Percentiles rank a stretch among this genome's conserved stretches.
Evolutionary conservation across 129 eudicot genomes (phyloP).

Genomic region (Calendula officinalis): DNA sequence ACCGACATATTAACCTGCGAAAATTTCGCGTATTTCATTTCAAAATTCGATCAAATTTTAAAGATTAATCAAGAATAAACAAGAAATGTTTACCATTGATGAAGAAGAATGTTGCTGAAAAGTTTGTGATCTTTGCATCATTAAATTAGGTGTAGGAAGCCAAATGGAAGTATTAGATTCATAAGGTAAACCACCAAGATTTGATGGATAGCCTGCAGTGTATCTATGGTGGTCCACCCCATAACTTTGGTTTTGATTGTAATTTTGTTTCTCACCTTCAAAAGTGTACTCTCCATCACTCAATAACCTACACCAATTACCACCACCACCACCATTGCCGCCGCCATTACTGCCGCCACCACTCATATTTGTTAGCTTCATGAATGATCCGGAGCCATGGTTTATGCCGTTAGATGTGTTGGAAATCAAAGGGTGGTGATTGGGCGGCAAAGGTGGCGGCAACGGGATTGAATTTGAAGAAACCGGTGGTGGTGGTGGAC

Average conservation of each 20-base stretch:
- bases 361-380: constrained; percentile 26
- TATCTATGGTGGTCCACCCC: constrained; percentile 42
- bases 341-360: constrained; percentile 17
- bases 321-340: constrained; percentile 21
- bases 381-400: constrained; percentile 13
- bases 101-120: constrained; percentile 51
- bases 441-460: constrained; percentile 44
- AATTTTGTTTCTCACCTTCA: constrained; percentile 43
- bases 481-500: constrained; percentile 16
- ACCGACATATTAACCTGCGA: constrained; percentile 60
- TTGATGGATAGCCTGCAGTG: constrained; percentile 20
- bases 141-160: constrained; percentile 35
- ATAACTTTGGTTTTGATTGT: constrained; percentile 26
- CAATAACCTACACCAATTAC: constrained; percentile 57
- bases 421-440: constrained; percentile 36
- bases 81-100: constrained; percentile 49
- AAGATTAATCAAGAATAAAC: background rate
- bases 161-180: constrained; percentile 38
- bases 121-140: constrained; percentile 49
- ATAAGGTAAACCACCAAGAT: constrained; percentile 42
- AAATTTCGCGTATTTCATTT: background rate
- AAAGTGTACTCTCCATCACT: constrained; percentile 42
- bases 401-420: constrained; percentile 28
- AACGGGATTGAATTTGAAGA: constrained; percentile 31
- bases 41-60: background rate